phyloP scores from a whole-genome alignment of 2,329 filamentous ascomycete genomes.

The Aspergillus melleus region DNA sequence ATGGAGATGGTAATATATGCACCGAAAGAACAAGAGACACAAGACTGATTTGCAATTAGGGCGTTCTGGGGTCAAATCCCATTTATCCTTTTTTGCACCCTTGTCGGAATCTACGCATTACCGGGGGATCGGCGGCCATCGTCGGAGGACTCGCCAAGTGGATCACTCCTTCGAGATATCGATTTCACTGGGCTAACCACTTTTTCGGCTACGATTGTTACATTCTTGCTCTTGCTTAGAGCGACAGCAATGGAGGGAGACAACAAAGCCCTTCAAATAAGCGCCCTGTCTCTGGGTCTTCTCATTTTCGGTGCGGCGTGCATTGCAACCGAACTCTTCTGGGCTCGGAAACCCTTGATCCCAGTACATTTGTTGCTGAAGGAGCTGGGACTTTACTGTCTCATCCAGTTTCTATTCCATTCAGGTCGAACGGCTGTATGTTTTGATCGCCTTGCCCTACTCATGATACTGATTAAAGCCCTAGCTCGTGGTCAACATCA shows the following conservation, averaged over 20 bases:
- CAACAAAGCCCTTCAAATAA: not conserved
- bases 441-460: not conserved
- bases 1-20: slow-evolving; percentile 62
- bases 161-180: slow-evolving; percentile 3
- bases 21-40: not conserved
- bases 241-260: slow-evolving; percentile 1
- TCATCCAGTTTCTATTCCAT: slow-evolving; percentile 15
- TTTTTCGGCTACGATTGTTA: slow-evolving; percentile 6
- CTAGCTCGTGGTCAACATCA: not conserved
- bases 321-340: slow-evolving; percentile 17
- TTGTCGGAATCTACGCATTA: slow-evolving; percentile 30
- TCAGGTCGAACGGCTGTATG: slow-evolving; percentile 16
- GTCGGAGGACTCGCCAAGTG: not conserved
- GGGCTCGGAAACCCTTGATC: slow-evolving; percentile 20
- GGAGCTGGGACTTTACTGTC: slow-evolving; percentile 12
- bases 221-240: slow-evolving; percentile 7
- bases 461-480: not conserved
- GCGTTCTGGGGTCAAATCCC: slow-evolving; percentile 60
- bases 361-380: slow-evolving; percentile 14
- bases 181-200: slow-evolving; percentile 14
- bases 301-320: slow-evolving; percentile 1
- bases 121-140: not conserved
- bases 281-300: not conserved
- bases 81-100: slow-evolving; percentile 53
- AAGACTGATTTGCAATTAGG: not conserved